These are phyloP conservation scores for Trichoderma oligosporum DNA, from an alignment of 2,329 filamentous ascomycete genomes.

Conservation along the genomic window DNA sequence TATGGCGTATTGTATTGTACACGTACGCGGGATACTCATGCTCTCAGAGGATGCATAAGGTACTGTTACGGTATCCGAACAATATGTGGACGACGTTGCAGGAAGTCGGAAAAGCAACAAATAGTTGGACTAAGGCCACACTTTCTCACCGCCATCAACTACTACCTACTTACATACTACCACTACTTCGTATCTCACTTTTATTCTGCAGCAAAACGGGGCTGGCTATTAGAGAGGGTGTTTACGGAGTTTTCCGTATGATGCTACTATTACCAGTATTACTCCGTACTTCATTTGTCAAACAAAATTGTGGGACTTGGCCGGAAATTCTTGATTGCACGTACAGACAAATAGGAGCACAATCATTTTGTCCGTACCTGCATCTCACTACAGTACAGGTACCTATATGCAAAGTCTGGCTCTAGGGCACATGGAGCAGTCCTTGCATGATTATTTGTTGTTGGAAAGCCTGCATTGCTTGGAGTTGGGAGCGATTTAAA, in stretches of 20 bases:
- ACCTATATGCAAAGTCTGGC: not conserved
- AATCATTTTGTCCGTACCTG: not conserved
- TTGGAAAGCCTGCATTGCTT: slow-evolving; percentile 5
- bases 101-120: not conserved
- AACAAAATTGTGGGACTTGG: not conserved
- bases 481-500: slow-evolving; percentile 5
- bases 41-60: slow-evolving; percentile 1
- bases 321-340: not conserved
- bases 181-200: not conserved
- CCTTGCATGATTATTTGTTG: not conserved
- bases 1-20: not conserved
- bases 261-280: not conserved
- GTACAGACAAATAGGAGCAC: not conserved
- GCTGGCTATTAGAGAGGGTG: not conserved
- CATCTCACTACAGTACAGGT: not conserved
- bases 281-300: not conserved
- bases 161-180: not conserved
- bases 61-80: not conserved
- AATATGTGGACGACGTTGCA: not conserved
- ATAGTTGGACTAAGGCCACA: not conserved
- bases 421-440: not conserved
- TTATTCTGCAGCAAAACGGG: not conserved
- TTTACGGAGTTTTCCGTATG: not conserved
- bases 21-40: not conserved
- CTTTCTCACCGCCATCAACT: slow-evolving; percentile 15